These are phyloP conservation scores for Microcos paniculata DNA, from an alignment of 345 rosid species.

Conservation along the genomic window DNA sequence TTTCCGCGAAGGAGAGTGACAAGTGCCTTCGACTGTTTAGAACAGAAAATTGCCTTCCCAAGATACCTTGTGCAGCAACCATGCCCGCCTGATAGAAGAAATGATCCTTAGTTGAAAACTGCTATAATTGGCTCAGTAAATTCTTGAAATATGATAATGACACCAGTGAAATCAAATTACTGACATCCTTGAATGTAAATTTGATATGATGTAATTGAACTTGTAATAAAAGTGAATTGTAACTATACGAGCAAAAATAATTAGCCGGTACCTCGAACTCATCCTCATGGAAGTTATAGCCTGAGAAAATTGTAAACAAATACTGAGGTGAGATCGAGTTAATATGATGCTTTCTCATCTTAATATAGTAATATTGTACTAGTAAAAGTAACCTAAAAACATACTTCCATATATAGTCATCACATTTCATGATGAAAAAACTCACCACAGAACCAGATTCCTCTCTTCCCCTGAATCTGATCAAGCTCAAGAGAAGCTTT, in stretches of 20 bases:
- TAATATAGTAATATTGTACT: neutral
- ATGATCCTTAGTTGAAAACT: neutral
- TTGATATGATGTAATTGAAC: neutral
- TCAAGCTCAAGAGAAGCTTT: conserved; percentile 76
- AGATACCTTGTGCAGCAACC: conserved; percentile 63
- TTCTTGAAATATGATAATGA: neutral
- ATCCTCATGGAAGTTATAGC: conserved; percentile 92
- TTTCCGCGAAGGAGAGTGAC: conserved; percentile 70
- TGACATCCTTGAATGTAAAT: neutral
- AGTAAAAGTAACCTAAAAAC: neutral
- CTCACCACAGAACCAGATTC: conserved; percentile 82
- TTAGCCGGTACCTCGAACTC: conserved; percentile 62
- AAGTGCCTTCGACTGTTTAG: conserved; percentile 59
- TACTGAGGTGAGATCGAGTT: neutral
- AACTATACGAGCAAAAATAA: neutral
- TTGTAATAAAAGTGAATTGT: neutral
- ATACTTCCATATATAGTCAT: too few relatives aligned
- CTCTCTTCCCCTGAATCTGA: conserved; percentile 77
- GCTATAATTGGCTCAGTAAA: too few relatives aligned
- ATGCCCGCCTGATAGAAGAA: conserved; percentile 59
- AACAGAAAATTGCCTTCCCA: conserved; percentile 45
- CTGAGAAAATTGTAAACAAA: conserved; percentile 38
- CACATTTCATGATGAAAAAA: neutral
- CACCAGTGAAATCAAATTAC: neutral
- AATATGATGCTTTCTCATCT: neutral